Evolutionary conservation across 352 stramenopile species (phyloP).

Genomic region (Globisporangium acanthophoron): DNA sequence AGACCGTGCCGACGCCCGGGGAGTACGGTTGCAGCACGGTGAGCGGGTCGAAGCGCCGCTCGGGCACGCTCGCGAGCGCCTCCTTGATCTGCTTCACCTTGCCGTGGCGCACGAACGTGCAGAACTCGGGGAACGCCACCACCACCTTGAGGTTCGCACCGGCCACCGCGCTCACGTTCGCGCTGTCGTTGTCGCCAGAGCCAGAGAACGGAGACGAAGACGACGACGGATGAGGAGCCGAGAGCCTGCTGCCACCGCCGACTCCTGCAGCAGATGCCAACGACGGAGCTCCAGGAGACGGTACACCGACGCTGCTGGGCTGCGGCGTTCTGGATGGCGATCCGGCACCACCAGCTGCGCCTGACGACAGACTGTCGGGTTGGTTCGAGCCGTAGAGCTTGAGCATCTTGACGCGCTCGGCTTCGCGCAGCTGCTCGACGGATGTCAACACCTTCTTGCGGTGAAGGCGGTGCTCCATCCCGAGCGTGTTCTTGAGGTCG

Average conservation of each 20-base stretch:
- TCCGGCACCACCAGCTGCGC: neutral
- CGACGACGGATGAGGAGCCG: neutral
- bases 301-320: neutral
- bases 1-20: slow-evolving; percentile 85
- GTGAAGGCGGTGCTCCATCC: slow-evolving; percentile 93
- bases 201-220: neutral
- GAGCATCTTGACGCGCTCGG: slow-evolving; percentile 42
- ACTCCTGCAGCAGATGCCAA: neutral
- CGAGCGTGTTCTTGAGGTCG: slow-evolving; percentile 92
- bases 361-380: slow-evolving; percentile 7
- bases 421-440: slow-evolving; percentile 61
- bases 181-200: neutral
- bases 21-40: slow-evolving; percentile 68
- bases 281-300: neutral
- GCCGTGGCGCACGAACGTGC: slow-evolving; percentile 79
- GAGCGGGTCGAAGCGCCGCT: slow-evolving; percentile 82
- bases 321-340: neutral
- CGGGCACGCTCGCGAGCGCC: slow-evolving; percentile 71
- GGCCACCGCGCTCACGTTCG: slow-evolving; percentile 2
- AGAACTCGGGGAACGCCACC: slow-evolving; percentile 71
- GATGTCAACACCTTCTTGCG: slow-evolving; percentile 95
- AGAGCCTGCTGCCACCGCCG: too few relatives aligned
- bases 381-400: slow-evolving; percentile 28
- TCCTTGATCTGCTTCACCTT: slow-evolving; percentile 89
- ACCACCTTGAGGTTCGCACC: slow-evolving; percentile 30